A percentile compares a stretch with the other conserved stretches of the same genome.
These are phyloP conservation scores for Bifiguratus adelaidae DNA, from an alignment of 192 early-diverging fungal genomes.

Conservation along the genomic window DNA sequence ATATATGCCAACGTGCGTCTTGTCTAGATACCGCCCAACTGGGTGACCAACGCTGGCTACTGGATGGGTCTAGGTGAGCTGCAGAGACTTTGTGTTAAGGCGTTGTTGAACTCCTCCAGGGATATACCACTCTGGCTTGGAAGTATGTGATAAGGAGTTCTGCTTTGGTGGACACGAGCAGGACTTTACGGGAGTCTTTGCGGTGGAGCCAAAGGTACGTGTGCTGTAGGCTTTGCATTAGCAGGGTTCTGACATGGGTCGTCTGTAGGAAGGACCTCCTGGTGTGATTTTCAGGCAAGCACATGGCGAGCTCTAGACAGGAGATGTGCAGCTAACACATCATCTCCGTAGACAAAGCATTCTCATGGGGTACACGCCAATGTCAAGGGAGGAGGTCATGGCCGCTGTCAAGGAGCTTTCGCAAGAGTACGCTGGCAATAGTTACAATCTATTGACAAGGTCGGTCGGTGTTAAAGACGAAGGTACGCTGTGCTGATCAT, in stretches of 20 bases:
- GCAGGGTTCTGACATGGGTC: conserved; percentile 1
- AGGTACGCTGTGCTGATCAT: background rate
- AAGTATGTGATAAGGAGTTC: conserved; percentile 16
- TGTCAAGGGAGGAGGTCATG: conserved; percentile 9
- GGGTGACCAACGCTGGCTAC: no score
- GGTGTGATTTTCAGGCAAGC: background rate
- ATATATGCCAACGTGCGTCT: no score
- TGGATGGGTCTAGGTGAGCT: no score
- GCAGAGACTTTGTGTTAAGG: no score
- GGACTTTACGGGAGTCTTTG: conserved; percentile 22
- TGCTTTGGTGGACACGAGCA: conserved; percentile 27
- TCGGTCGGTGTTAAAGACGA: background rate
- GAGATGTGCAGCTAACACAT: background rate
- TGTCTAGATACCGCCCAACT: no score
- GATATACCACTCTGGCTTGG: conserved; percentile 23
- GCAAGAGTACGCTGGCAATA: conserved; percentile 14
- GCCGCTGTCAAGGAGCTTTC: conserved; percentile 8
- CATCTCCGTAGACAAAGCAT: background rate
- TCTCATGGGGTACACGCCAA: conserved; percentile 8
- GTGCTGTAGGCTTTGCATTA: conserved; percentile 12
- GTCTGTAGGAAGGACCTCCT: background rate
- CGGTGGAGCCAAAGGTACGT: conserved; percentile 15
- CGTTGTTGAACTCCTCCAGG: no score
- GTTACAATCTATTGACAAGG: conserved; percentile 21
- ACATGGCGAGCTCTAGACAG: background rate